Evolutionary conservation across 495 filamentous ascomycete species (phyloP), one percentile per base, ranked within the genome.

Genomic region (Aspergillus bertholletiae): DNA sequence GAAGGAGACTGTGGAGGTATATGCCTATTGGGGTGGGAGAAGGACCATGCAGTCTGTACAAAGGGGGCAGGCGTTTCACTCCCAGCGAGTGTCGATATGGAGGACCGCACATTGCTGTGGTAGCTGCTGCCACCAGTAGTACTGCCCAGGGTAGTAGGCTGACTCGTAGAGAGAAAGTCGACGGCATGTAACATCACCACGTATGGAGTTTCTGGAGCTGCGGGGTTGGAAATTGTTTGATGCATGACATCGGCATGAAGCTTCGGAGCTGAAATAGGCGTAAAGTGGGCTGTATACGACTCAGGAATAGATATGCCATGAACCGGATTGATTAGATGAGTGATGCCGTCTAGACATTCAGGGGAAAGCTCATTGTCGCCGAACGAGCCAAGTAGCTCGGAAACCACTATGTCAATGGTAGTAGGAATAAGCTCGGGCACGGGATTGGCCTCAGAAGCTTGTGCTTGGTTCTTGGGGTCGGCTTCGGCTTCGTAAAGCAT

Each of bases 271-370:
- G 91, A 81, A 62, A 99, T 89, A 0, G 95, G 94, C 18, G 88
- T 91, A 8, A 96, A 69, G 61, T 96, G 90, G 7, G 94, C 92
- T 11, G 90, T 92, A 73, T 99, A 99, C 12, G 88, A 92, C 35
- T 81, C 78, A 9, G 95, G 94, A 56, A 99, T 97, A 1, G 90
- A 96, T 53, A 99, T 94, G 23, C 95, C 94, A 66, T 89, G 81
- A 3, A 75, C 74, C 3, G 88, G 82, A 46, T 86, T 82, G 4
- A 97, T 78, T 51, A 96, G 85, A 55, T 90, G 85, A 62, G 95
- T 92, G 45, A 96, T 88, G 32, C 90, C 90, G 67, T 96, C 90
- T 30, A 96, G 74, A 61, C 90, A 96, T 72, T 99, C 90, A 2
- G 90, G 90, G 1, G 89, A 92, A 3, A 93, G 84, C 67, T 96